phyloP scores from a whole-genome alignment of 2,329 filamentous ascomycete species.

The Ophiosphaerella herpotricha region DNA sequence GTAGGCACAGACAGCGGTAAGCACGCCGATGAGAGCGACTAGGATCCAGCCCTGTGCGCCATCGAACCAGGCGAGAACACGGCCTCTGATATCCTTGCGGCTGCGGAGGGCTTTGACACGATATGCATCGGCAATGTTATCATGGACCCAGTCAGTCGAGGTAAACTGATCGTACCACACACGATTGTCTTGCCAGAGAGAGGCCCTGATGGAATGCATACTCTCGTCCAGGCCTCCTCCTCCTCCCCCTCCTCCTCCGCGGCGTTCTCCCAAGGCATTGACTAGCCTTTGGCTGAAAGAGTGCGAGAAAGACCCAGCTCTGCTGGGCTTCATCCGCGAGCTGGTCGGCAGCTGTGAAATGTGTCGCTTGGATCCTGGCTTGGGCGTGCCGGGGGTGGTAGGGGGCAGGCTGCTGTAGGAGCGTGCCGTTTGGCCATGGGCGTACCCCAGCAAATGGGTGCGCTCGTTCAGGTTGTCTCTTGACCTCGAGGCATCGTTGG shows the following conservation, averaged over 20 bases:
- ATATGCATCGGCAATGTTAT: conserved; percentile 92
- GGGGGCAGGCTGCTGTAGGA: conserved; percentile 52
- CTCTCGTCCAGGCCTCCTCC: conserved; percentile 56
- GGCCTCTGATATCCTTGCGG: conserved; percentile 83
- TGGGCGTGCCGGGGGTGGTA: conserved; percentile 48
- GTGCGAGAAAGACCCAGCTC: conserved; percentile 39
- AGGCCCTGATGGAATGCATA: conserved; percentile 67
- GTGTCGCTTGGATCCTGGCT: conserved; percentile 45
- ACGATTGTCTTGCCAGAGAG: conserved; percentile 76
- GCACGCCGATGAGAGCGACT: conserved; percentile 83
- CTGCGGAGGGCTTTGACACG: conserved; percentile 81
- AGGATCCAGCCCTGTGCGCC: conserved; percentile 92
- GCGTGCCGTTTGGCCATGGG: conserved; percentile 34
- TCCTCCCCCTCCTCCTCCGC: conserved; percentile 62
- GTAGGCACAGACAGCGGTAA: conserved; percentile 86
- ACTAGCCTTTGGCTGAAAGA: conserved; percentile 57
- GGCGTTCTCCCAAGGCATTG: conserved; percentile 58
- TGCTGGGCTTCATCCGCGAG: conserved; percentile 39
- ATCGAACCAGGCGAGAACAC: conserved; percentile 76
- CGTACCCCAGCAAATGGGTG: conserved; percentile 52
- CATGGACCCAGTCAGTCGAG: conserved; percentile 97
- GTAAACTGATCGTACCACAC: conserved; percentile 99
- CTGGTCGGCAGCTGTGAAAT: conserved; percentile 41
- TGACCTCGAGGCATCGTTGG: conserved; percentile 38
- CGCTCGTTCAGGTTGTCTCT: conserved; percentile 50